Evolutionary conservation across 1,284 basidiomycete species (phyloP), one percentile per base, ranked within the genome.

Genomic region (Cryptococcus jaspeensis): DNA sequence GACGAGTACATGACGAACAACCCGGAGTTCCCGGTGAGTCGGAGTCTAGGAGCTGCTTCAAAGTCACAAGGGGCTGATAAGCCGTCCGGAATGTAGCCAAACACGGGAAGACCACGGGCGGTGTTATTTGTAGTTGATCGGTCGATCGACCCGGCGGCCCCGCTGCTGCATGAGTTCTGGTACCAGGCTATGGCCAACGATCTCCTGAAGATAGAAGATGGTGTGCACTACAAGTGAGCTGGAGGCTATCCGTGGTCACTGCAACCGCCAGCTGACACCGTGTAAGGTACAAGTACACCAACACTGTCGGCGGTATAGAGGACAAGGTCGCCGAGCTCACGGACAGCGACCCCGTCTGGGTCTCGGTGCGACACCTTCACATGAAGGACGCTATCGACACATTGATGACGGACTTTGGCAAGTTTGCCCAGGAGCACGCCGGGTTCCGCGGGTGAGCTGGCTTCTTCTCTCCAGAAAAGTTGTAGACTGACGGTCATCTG

Each of bases 111-210:
- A 66, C 87, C 88, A n/a, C 84, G 88, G 53, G 85, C 84, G 8
- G 88, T 92, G 13, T 79, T 99, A 37, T 84, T 99, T 68, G 89
- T 99, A 63, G 95, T 94, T 1, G 96, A 99, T 76, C 85, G 96
- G 16, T 85, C 92, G 2, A 93, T 99, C 88, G 96, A 99, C 77
- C 86, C 87, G 60, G 75, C 89, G 16, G 88, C 92, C 1, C 95
- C 96, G 0, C 84, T 98, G 62, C 75, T 98, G 44, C 96, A 99
- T 74, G 96, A 99, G 71, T 99, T 99, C 72, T 97, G 93, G 40
- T 99, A 99, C 75, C 96, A 99, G 76, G 95, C 96, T 0, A 99
- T 99, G 96, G 88, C 87, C 50, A 93, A 95, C 68, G 96, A 99
- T 75, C 78, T 99, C 32, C 82, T 99, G 1, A 85, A 87, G 18